These are phyloP conservation scores for Diaporthe ampelina DNA, from an alignment of 2,329 filamentous ascomycete genomes.

Conservation along the genomic window DNA sequence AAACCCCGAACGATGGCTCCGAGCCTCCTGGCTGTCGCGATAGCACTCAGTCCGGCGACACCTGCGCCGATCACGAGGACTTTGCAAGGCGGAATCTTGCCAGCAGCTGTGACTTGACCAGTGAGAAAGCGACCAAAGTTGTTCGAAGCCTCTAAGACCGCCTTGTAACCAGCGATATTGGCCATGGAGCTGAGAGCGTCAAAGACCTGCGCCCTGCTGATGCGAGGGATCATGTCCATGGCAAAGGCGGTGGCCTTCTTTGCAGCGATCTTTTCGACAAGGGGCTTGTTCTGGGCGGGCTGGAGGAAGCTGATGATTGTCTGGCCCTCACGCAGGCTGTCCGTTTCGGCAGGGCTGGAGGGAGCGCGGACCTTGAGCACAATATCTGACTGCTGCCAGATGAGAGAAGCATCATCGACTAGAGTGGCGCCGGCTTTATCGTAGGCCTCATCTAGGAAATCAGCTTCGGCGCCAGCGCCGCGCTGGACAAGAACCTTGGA, in stretches of 20 bases:
- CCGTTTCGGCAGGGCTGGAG: constrained; percentile 74
- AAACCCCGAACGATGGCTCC: constrained; percentile 92
- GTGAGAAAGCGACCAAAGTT: constrained; percentile 90
- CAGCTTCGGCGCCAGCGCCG: constrained; percentile 82
- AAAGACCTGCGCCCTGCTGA: constrained; percentile 89
- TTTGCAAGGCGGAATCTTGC: constrained; percentile 91
- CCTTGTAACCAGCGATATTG: constrained; percentile 94
- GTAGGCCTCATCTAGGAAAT: constrained; percentile 84
- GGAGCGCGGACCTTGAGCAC: constrained; percentile 88
- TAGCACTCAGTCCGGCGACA: constrained; percentile 89
- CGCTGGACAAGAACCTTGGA: constrained; percentile 82
- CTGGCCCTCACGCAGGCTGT: constrained; percentile 75
- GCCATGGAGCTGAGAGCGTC: constrained; percentile 94
- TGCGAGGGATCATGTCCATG: constrained; percentile 94
- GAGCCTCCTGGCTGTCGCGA: constrained; percentile 87
- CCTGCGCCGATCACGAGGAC: constrained; percentile 92
- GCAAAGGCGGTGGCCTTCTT: constrained; percentile 84
- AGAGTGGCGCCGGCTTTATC: constrained; percentile 83
- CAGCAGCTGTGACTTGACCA: constrained; percentile 90
- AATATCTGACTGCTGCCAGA: constrained; percentile 84
- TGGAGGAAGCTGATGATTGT: constrained; percentile 88
- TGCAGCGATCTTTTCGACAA: constrained; percentile 80
- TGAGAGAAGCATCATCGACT: constrained; percentile 73
- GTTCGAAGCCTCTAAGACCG: constrained; percentile 90
- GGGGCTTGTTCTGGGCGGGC: constrained; percentile 81